Evolutionary conservation across 371 early-diverging fungal species (phyloP).

Genomic region (Syncephalastrum sp.): DNA sequence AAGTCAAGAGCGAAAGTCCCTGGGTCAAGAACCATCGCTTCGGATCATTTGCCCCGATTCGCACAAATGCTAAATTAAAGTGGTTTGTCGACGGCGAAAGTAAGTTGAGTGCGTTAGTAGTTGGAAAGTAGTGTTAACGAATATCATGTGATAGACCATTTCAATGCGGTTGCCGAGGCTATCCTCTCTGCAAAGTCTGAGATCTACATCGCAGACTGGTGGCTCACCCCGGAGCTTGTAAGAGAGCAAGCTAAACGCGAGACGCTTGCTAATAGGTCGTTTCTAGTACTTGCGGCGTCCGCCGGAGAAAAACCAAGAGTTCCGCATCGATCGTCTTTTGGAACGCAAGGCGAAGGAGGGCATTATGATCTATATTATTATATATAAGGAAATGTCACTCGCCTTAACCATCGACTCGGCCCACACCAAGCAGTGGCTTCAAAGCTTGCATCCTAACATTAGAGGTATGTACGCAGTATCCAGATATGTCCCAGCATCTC

Average conservation of each 20-base stretch:
- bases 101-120: constrained; percentile 18
- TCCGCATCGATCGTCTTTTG: constrained; percentile 82
- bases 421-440: constrained; percentile 79
- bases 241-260: background rate
- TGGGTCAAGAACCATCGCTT: constrained; percentile 75
- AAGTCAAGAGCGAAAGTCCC: constrained; percentile 58
- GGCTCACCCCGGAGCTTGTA: constrained; percentile 48
- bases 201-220: constrained; percentile 73
- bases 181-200: constrained; percentile 69
- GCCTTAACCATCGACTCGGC: constrained; percentile 79
- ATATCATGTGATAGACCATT: constrained; percentile 59
- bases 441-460: constrained; percentile 80
- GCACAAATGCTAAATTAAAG: constrained; percentile 62
- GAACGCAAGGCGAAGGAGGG: constrained; percentile 85
- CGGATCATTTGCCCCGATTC: constrained; percentile 80
- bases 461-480: constrained; percentile 44
- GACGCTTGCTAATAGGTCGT: background rate
- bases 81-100: constrained; percentile 83
- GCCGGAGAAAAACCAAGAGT: constrained; percentile 66
- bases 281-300: constrained; percentile 77
- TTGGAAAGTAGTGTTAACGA: constrained; percentile 4
- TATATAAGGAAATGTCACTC: constrained; percentile 87
- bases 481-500: constrained; percentile 11
- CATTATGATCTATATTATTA: constrained; percentile 84
- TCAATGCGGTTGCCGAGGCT: constrained; percentile 74